Evolutionary conservation across 2,329 filamentous ascomycete species (phyloP).

Genomic region (Colletotrichum viniferum): DNA sequence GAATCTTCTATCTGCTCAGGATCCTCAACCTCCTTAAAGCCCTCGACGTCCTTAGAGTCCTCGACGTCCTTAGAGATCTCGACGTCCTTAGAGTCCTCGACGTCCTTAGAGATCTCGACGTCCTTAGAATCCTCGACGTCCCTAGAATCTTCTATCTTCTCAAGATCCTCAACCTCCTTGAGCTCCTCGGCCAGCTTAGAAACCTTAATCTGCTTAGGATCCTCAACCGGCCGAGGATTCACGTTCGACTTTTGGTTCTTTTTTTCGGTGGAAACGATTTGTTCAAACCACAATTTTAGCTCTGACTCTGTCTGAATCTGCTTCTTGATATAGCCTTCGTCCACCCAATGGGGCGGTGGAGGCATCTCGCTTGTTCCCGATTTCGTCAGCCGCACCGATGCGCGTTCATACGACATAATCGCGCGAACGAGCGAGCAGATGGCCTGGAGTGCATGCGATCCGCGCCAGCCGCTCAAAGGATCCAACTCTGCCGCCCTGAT

Average conservation of each 20-base stretch:
- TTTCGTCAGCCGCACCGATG: background rate
- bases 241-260: background rate
- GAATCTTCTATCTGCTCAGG: background rate
- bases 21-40: background rate
- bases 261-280: background rate
- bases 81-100: background rate
- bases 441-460: background rate
- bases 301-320: background rate
- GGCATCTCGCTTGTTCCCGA: background rate
- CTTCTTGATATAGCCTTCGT: background rate
- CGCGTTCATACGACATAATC: background rate
- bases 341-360: background rate
- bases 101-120: background rate
- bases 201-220: background rate
- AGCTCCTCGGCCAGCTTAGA: background rate
- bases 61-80: too few relatives aligned
- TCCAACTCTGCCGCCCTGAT: background rate
- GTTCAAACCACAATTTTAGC: background rate
- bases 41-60: background rate
- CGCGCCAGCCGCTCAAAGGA: background rate
- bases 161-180: background rate
- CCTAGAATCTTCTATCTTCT: background rate
- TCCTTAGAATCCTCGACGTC: background rate
- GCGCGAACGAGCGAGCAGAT: background rate
- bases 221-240: background rate